Conservation (phyloP, 2,329 filamentous ascomycete genomes). For the Mollisia scopiformis region DNA sequence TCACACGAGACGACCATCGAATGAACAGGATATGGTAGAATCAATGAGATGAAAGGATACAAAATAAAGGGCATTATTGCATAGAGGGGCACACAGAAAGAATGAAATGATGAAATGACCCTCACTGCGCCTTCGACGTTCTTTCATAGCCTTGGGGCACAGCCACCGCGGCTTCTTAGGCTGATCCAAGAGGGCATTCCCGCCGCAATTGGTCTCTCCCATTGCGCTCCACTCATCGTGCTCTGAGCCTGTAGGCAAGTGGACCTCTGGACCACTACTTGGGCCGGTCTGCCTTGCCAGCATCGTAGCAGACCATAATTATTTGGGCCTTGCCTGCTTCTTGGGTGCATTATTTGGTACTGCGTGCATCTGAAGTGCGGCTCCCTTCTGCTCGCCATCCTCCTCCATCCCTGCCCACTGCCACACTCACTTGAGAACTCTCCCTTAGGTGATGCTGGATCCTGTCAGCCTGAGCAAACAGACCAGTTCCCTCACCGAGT, state of each 20-base stretch:
- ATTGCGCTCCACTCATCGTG: neutral
- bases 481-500: neutral
- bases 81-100: neutral
- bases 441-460: neutral
- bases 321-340: neutral
- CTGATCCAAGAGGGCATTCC: neutral
- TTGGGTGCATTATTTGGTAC: neutral
- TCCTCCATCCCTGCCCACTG: neutral
- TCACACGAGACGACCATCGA: neutral
- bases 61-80: too few species aligned
- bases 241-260: too few species aligned
- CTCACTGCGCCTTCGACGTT: neutral
- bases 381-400: neutral
- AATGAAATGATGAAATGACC: neutral
- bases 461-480: constrained; percentile 1
- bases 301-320: neutral
- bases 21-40: too few species aligned
- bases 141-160: neutral
- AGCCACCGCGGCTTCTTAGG: neutral
- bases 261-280: neutral
- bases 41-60: neutral
- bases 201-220: neutral
- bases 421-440: neutral
- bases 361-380: neutral
- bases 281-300: constrained; percentile 2